Base-by-base conservation (phyloP, 2,329 filamentous ascomycete species). In the Fusarium sp. region DNA sequence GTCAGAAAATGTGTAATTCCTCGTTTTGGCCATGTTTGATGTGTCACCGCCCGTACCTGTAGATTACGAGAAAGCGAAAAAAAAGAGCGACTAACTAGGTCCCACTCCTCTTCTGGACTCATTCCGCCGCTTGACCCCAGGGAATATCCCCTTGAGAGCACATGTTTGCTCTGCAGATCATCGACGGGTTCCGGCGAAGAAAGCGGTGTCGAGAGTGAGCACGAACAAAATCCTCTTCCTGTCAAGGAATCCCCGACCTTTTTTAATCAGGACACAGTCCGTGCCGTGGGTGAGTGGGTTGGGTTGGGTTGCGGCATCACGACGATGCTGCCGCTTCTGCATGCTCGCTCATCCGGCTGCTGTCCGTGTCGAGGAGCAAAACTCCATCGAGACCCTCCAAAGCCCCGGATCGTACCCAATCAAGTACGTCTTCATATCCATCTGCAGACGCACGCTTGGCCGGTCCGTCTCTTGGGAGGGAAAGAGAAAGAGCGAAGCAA, bases 171-270 rank as follows among this genome's bases (percentile, higher is more conserved):
- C 37, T 68, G 72, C 71, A 74, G 75, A 75, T 78, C 76, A 69
- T 68, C 62, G 66, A 76, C 63, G 66, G 66, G 64, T 48, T 48
- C 43, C 18, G 48, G 18, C 37, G 23, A 69, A 69, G 68, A 61
- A 75, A 76, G 76, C 76, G 76, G 75, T 77, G 76, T 76, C 76
- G 43, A 70, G 62, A 18, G 35, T 7, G 35, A 37, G 35, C 35
- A 37, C 35, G 35, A 37, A 37, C 56, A 45, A 30, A 37, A 32
- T n/a, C 25, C 27, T 32, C 30, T 32, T 20, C 59, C 41, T 48
- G 59, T 52, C 45, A 48, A 65, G 63, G 54, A 56, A 69, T 59
- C 52, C 30, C 66, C 45, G 72, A 30, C 41, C 57, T 56, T 75
- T 75, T 48, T 35, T 27, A 32, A 30, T 48, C 41, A 50, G 25